Conservation (phyloP, 1,284 basidiomycete species). For the Apiotrichum gracile region DNA sequence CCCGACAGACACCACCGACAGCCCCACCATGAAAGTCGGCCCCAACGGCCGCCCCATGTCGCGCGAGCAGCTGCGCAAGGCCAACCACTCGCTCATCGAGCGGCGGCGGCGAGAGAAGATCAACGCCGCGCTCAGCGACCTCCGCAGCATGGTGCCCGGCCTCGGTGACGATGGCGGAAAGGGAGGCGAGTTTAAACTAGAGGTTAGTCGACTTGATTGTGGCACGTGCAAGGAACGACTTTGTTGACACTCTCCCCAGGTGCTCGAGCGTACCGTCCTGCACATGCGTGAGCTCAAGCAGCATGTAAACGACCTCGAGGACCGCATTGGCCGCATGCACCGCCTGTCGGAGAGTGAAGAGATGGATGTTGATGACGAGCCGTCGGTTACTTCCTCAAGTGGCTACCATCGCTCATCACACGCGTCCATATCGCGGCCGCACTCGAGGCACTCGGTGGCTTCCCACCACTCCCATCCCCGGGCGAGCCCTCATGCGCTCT, state of each 20-base stretch:
- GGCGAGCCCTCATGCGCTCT: not conserved
- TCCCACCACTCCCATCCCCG: not conserved
- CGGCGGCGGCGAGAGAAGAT: conserved; percentile 46
- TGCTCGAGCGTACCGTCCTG: conserved; percentile 43
- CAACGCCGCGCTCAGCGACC: conserved; percentile 39
- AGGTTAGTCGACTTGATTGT: conserved; percentile 24
- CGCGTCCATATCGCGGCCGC: not conserved
- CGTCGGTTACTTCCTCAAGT: not conserved
- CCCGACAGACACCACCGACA: not conserved
- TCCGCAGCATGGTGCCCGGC: conserved; percentile 45
- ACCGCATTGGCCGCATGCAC: not conserved
- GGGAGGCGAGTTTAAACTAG: conserved; percentile 47
- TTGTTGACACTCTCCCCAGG: conserved; percentile 20
- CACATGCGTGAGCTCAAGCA: conserved; percentile 42
- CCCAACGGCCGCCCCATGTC: conserved; percentile 25
- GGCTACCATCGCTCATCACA: not conserved
- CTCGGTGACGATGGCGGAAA: conserved; percentile 39
- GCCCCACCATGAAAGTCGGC: not conserved
- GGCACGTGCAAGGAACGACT: not conserved
- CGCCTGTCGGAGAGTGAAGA: conserved; percentile 1
- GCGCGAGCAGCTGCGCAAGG: conserved; percentile 42
- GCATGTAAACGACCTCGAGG: conserved; percentile 29
- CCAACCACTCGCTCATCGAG: conserved; percentile 46
- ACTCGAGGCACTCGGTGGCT: not conserved
- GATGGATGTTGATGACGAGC: conserved; percentile 10